Conservation (phyloP, 179 eudicot species). For the Corrigiola litoralis region DNA sequence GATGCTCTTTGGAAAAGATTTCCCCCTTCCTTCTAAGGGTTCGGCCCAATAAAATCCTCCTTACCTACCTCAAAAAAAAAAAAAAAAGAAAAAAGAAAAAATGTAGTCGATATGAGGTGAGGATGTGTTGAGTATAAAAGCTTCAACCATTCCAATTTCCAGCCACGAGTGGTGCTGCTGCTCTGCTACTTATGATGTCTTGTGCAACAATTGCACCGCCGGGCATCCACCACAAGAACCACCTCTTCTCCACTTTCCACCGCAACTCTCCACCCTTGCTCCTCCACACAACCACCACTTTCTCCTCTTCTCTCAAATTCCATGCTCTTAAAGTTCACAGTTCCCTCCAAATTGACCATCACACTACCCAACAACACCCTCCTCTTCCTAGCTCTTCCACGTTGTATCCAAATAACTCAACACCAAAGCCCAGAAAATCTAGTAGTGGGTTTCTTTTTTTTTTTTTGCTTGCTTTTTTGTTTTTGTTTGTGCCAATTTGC, state of each 20-base stretch:
- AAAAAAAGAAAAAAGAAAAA: too few relatives aligned
- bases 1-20: too few relatives aligned
- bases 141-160: too few relatives aligned
- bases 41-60: too few relatives aligned
- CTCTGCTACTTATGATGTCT: too few relatives aligned
- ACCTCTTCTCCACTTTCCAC: too few relatives aligned
- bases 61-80: too few relatives aligned
- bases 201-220: conserved; percentile 6
- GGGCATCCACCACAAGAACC: background rate
- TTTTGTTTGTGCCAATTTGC: background rate
- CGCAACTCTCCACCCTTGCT: background rate
- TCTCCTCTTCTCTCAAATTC: background rate
- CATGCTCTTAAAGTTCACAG: conserved; percentile 2
- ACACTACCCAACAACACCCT: background rate
- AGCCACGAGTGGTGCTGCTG: too few relatives aligned
- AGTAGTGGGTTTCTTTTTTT: background rate
- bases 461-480: background rate
- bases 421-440: background rate
- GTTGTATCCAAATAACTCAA: background rate
- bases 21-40: too few relatives aligned
- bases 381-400: background rate
- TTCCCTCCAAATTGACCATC: conserved; percentile 5
- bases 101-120: too few relatives aligned
- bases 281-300: background rate
- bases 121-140: too few relatives aligned